These are phyloP conservation scores for Venturia oleaginea DNA, from an alignment of 2,329 filamentous ascomycete species.

Conservation along the genomic window DNA sequence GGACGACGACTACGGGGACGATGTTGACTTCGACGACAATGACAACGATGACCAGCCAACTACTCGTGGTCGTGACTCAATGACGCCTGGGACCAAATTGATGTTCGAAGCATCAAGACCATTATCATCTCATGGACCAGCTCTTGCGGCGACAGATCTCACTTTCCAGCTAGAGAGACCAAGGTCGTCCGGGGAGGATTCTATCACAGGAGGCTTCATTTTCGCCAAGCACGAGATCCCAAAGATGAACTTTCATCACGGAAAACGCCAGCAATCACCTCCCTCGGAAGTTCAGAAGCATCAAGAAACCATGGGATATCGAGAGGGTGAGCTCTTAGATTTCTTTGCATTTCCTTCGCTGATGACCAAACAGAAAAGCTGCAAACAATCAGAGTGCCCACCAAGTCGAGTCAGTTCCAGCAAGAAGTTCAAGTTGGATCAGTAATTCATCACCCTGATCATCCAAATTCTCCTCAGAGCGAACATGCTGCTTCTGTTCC, in stretches of 20 bases:
- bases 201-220: neutral
- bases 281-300: neutral
- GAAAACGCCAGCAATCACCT: neutral
- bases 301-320: neutral
- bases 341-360: neutral
- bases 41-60: neutral
- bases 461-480: neutral
- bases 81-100: neutral
- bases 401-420: neutral
- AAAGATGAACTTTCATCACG: neutral
- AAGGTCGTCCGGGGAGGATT: neutral
- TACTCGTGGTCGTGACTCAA: neutral
- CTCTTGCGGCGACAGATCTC: neutral
- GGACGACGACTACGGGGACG: neutral
- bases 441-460: neutral
- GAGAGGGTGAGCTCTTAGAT: neutral
- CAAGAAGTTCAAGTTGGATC: too few species aligned
- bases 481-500: neutral
- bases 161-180: neutral
- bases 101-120: neutral
- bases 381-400: neutral
- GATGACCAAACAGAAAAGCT: neutral
- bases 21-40: neutral
- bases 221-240: neutral
- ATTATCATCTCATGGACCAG: neutral